A percentile compares a stretch with the other conserved stretches of the same genome.
Evolutionary conservation across 495 filamentous ascomycete genomes (phyloP).

Genomic region (Bombardia bombarda): DNA sequence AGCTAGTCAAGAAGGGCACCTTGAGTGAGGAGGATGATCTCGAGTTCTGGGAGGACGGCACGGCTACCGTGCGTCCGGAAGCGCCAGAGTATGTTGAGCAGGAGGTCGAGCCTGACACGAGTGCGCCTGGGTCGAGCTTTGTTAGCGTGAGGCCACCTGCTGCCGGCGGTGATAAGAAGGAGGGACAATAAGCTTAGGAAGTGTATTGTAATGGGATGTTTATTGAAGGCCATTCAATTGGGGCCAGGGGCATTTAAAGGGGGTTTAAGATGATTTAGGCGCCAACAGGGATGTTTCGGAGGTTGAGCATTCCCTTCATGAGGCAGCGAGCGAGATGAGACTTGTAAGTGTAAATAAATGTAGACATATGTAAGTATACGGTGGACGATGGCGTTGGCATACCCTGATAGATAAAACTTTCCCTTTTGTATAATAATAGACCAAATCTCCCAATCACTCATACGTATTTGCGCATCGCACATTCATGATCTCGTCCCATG

Average conservation of each 20-base stretch:
- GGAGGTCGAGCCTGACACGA: constrained; percentile 3
- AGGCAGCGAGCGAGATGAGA: neutral
- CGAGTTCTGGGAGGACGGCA: constrained; percentile 63
- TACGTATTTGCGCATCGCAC: too few species aligned
- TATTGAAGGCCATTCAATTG: too few species aligned
- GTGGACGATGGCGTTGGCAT: constrained; percentile 8
- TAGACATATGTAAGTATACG: constrained; percentile 2
- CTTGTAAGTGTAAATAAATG: neutral
- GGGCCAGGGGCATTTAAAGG: too few species aligned
- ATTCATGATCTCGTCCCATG: too few species aligned
- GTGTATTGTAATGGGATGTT: too few species aligned
- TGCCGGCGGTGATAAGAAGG: too few species aligned
- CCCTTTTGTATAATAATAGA: too few species aligned
- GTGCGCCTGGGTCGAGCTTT: constrained; percentile 21
- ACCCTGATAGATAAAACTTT: constrained; percentile 3
- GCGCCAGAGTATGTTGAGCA: constrained; percentile 1
- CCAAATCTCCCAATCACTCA: neutral
- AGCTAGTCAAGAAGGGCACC: constrained; percentile 54
- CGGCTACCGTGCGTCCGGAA: constrained; percentile 13
- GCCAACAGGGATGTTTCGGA: too few species aligned
- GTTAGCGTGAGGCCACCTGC: constrained; percentile 15
- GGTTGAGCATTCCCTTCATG: too few species aligned
- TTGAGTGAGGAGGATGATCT: constrained; percentile 50
- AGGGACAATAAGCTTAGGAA: too few species aligned
- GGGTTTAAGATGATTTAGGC: too few species aligned